phyloP scores from a whole-genome alignment of 2,329 filamentous ascomycete genomes.

The Colletotrichum viniferum region DNA sequence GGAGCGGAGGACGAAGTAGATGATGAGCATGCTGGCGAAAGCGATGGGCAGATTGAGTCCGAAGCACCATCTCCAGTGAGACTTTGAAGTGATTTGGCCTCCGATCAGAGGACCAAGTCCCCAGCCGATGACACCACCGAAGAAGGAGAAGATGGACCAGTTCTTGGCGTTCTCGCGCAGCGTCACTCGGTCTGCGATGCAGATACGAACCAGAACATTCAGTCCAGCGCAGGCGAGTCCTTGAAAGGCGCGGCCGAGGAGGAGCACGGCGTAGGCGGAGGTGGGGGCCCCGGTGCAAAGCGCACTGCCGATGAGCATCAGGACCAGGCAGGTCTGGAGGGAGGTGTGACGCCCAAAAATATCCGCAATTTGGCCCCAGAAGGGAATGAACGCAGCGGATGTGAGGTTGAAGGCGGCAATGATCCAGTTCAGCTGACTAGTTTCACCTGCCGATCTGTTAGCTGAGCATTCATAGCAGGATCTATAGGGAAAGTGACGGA shows the following conservation, averaged over 20 bases:
- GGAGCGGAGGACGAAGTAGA: conserved; percentile 61
- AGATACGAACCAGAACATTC: conserved; percentile 62
- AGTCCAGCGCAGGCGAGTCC: conserved; percentile 67
- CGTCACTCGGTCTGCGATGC: conserved; percentile 69
- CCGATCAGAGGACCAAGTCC: conserved; percentile 66
- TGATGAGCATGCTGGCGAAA: conserved; percentile 53
- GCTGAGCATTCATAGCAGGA: not conserved
- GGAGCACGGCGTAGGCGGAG: conserved; percentile 60
- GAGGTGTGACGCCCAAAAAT: conserved; percentile 66
- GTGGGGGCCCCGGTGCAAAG: conserved; percentile 62
- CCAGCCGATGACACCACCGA: conserved; percentile 61
- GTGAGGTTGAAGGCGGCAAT: conserved; percentile 72
- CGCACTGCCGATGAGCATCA: conserved; percentile 64
- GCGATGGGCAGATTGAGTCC: conserved; percentile 65
- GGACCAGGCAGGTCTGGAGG: conserved; percentile 64
- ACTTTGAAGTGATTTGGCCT: conserved; percentile 53
- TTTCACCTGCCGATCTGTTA: conserved; percentile 40
- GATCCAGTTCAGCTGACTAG: conserved; percentile 71
- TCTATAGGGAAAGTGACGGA: not conserved
- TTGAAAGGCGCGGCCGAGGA: conserved; percentile 68
- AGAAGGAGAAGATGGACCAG: conserved; percentile 64
- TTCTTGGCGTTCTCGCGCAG: conserved; percentile 66
- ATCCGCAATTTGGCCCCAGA: conserved; percentile 68
- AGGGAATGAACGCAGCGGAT: conserved; percentile 69
- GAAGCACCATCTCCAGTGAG: conserved; percentile 71